Base-by-base conservation (phyloP, 2,329 filamentous ascomycete genomes). In the Alternaria angustiovoidea region DNA sequence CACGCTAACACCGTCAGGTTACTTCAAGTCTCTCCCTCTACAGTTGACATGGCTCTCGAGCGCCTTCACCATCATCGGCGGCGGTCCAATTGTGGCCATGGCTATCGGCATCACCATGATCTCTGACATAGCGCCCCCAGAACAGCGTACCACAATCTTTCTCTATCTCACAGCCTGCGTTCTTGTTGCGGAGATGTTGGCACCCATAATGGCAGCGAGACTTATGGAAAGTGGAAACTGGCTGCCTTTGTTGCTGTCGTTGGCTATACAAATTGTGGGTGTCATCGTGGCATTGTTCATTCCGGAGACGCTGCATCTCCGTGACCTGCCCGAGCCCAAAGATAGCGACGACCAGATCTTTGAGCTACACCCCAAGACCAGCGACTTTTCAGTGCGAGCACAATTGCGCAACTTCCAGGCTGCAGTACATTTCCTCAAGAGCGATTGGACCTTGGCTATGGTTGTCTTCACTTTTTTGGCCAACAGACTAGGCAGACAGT, bases 41-140 rank as follows among this genome's bases (percentile, higher is more conserved):
- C 79, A 81, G 18, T 67, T 81, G 18, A 79, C 83, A 7, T 85
- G 83, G 83, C 66, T 83, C 18, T 82, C 82, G 0, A 81, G 80
- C 7, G 67, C 79, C 26, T 79, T 82, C 32, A 81, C 78, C 67
- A 55, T 84, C 30, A 72, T 84, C 26, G 82, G 82, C 3, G 83
- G 83, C 38, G 83, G 83, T 0, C 76, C 80, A 7, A 79, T 83
- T 12, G 82, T 84, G 4, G 76, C 81, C 2, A 76, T 80, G 61
- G 81, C 83, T 2, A 78, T 84, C 34, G 78, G 81, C 56, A 78
- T 82, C 69, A 84, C 83, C 7, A 84, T 85, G 81, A 77, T 85
- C 64, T 77, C 82, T 0, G 83, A 85, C 65, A 79, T 85, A n/a
- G 81, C 79, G 7, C 81, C 79, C 1, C 78, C 82, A 4, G 78